Base-by-base conservation (phyloP, 108 stramenopile species). In the Cyclotella distinguenda region DNA sequence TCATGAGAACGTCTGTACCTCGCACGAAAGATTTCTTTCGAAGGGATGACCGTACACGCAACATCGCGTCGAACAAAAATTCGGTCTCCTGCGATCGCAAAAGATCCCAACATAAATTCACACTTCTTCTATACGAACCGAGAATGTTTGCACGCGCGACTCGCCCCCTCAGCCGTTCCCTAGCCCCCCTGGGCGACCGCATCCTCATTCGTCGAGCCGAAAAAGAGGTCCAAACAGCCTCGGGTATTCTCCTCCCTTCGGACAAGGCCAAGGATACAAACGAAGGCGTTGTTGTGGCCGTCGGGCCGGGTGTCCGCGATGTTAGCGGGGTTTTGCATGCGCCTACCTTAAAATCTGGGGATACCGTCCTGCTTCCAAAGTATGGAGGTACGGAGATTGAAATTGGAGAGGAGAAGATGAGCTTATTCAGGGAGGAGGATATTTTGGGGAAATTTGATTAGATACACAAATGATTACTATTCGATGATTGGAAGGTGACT, bases 371-470 rank as follows among this genome's bases (percentile, higher is more conserved):
- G 54, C 75, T 98, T 70, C 97, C 97, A 13, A 95, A 96, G 86
- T 98, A 97, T 82, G 97, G 97, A 12, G 97, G 96, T 16, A 87
- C 84, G 38, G 90, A 94, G 49, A 81, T 98, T 27, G 90, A 85
- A 47, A 74, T 97, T 63, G 90, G 76, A 9, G 95, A 96, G 27
- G 94, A 96, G 38, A 95, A 97, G 85, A 65, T 91, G 51, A 86
- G 83, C 55, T 79, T 98, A 68, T 95, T 96, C 61, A 75, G 97
- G 45, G 94, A 96, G 56, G 91, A 93, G 9, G 97, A 98, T 74
- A 95, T 98, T 83, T 89, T 98, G 68, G 97, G 96, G 40, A 98
- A 97, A 75, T 97, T 97, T 78, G 88, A 90, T n/a, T 87, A 76
- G 77, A 30, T 30, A 32, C 0, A 32, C 21, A 46, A 44, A 33